Evolutionary conservation across 2,329 filamentous ascomycete species (phyloP).

Genomic region (Fusarium sublunatum): DNA sequence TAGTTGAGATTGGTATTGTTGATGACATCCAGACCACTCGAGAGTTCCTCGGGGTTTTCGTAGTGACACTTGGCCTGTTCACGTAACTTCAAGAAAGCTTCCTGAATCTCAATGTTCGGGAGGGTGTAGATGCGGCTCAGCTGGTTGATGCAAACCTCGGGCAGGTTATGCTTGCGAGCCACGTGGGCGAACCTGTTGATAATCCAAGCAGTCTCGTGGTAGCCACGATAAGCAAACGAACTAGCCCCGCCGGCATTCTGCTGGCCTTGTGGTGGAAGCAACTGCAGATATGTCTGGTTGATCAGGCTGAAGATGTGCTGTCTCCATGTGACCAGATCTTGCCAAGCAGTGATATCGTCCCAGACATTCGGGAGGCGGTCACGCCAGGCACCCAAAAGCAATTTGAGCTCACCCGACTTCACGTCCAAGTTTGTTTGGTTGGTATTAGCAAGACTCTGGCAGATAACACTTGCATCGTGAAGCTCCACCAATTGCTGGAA

Average conservation of each 20-base stretch:
- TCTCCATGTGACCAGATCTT: constrained; percentile 98
- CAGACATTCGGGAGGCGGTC: constrained; percentile 96
- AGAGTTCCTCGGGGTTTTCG: constrained; percentile 92
- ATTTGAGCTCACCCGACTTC: constrained; percentile 95
- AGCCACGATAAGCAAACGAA: constrained; percentile 90
- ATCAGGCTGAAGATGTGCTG: constrained; percentile 99
- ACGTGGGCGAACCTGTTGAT: constrained; percentile 99
- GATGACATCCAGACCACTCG: constrained; percentile 94
- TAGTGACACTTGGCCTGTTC: constrained; percentile 99
- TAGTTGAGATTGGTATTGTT: constrained; percentile 99
- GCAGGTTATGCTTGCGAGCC: constrained; percentile 94
- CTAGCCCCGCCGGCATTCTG: constrained; percentile 89
- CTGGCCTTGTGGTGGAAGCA: constrained; percentile 79
- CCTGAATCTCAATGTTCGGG: constrained; percentile 99
- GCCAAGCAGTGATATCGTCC: constrained; percentile 99
- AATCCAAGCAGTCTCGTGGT: constrained; percentile 99
- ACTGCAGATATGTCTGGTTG: constrained; percentile 89
- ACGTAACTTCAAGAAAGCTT: constrained; percentile 97
- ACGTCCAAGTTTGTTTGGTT: constrained; percentile 86
- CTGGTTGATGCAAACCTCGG: constrained; percentile 97
- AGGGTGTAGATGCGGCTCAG: constrained; percentile 98
- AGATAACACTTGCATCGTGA: constrained; percentile 97
- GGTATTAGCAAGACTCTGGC: constrained; percentile 86
- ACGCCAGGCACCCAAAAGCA: constrained; percentile 93
- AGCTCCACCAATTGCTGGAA: constrained; percentile 98